phyloP scores from a whole-genome alignment of 169 alveolate genomes.

The Eimeria tenella region DNA sequence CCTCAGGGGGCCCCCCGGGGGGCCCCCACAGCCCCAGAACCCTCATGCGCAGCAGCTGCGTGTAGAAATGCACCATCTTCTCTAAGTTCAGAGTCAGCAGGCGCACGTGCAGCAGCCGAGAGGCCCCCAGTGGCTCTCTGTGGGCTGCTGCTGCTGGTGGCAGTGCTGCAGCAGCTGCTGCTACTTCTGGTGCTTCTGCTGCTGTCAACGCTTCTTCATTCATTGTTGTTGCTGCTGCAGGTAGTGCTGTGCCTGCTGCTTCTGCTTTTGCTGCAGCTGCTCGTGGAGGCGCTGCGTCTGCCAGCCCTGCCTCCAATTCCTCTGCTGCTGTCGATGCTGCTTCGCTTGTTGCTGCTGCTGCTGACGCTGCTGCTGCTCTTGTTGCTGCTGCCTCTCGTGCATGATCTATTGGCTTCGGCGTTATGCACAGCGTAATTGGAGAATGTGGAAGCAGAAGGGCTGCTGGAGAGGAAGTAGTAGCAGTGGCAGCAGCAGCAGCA shows the following conservation, averaged over 20 bases:
- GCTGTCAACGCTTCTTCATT: neutral
- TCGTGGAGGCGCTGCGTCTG: neutral
- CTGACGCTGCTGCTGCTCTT: neutral
- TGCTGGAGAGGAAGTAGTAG: no score
- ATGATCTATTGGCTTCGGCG: no score
- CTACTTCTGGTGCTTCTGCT: slow-evolving; percentile 26
- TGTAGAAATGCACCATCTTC: slow-evolving; percentile 57
- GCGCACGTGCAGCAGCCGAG: slow-evolving; percentile 65
- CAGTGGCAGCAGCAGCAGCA: slow-evolving; percentile 12
- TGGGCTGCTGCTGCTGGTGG: neutral
- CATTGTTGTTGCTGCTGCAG: neutral
- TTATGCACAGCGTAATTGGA: no score
- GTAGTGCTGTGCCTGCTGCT: neutral
- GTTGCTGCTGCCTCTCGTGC: neutral
- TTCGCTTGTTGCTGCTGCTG: slow-evolving; percentile 14
- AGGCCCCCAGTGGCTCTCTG: slow-evolving; percentile 10
- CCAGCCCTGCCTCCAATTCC: neutral
- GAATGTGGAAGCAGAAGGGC: no score
- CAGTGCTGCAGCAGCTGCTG: slow-evolving; percentile 22
- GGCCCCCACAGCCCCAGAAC: slow-evolving; percentile 42
- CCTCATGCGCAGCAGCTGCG: slow-evolving; percentile 61
- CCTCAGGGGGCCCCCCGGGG: neutral
- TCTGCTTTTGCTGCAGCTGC: neutral
- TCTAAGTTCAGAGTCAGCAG: slow-evolving; percentile 27
- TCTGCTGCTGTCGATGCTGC: slow-evolving; percentile 3